Base-by-base conservation (phyloP, 495 filamentous ascomycete species). In the Ramalina intermedia region DNA sequence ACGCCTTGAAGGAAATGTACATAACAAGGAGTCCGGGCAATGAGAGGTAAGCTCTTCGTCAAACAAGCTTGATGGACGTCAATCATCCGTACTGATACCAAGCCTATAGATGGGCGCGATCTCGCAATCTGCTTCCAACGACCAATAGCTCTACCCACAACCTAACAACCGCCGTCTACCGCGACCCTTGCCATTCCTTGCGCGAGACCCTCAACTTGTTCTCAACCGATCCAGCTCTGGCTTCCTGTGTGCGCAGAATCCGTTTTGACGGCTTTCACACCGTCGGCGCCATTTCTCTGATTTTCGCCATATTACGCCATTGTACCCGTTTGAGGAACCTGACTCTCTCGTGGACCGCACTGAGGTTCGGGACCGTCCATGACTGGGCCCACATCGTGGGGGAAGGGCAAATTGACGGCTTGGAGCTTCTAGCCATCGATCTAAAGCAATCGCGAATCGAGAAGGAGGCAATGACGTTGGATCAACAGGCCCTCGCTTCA, bases 241-340 rank as follows among this genome's bases (percentile, higher is more conserved):
- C 71, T 1, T 47, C 50, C 1, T 67, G 70, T 43, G 69, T 75
- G 38, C 71, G 68, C 21, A 63, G 69, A 13, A 55, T 76, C 45
- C 76, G 73, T 72, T 72, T 77, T 55, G 66, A 74, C 38, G 74
- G 74, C 13, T 73, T 74, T 48, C 68, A 75, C 53, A 62, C 60
- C 13, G 59, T 64, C 38, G 69, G 74, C 54, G 71, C 69, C 0
- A 66, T 66, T 52, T 51, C 57, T 6, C 55, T 67, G 43, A 64
- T 77, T 39, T 68, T 71, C 46, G 46, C 61, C 13, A 60, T 70
- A 36, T 55, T 75, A 18, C 53, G 58, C 26, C 61, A 57, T 49
- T 74, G 70, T 55, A 50, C 50, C 20, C 61, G 65, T 21, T 50
- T 76, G n/a, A 47, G 57, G 1, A 66, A 60, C n/a, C 56, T 70